Evolutionary conservation across 1,284 basidiomycete genomes (phyloP).

Genomic region (Amylostereum chailletii): DNA sequence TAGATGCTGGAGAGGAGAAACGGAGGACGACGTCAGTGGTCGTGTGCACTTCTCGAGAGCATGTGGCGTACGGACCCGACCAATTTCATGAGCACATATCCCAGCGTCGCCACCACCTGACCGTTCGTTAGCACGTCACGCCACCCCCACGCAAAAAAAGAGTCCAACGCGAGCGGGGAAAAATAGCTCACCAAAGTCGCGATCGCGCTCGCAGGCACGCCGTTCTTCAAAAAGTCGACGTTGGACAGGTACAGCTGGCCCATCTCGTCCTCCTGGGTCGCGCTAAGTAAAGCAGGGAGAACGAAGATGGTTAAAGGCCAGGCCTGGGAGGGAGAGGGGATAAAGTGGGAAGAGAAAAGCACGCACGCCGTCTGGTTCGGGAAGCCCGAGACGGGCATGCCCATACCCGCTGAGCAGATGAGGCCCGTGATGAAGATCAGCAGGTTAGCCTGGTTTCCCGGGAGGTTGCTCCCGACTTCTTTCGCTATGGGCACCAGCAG

Average conservation of each 20-base stretch:
- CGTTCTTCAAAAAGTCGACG: conserved; percentile 88
- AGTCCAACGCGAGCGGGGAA: conserved; percentile 1
- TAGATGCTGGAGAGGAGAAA: no score
- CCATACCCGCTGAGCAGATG: conserved; percentile 95
- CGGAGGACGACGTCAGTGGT: no score
- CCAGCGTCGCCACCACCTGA: conserved; percentile 76
- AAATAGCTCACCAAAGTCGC: conserved; percentile 60
- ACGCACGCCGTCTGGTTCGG: conserved; percentile 93
- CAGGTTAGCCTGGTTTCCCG: conserved; percentile 62
- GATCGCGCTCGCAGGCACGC: conserved; percentile 85
- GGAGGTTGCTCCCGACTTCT: conserved; percentile 77
- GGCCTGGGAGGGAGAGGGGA: conserved; percentile 9
- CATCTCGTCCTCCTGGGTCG: conserved; percentile 92
- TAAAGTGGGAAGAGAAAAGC: conserved; percentile 3
- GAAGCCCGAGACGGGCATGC: conserved; percentile 96
- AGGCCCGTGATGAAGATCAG: conserved; percentile 90
- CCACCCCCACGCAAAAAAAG: conserved; percentile 5
- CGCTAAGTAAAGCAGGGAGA: conserved; percentile 33
- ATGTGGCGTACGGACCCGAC: conserved; percentile 41
- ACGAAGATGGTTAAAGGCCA: no score
- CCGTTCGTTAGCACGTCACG: conserved; percentile 1
- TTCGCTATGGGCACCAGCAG: conserved; percentile 94
- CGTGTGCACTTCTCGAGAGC: no score
- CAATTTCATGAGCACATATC: conserved; percentile 67
- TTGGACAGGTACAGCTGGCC: conserved; percentile 84